A percentile compares a stretch with the other conserved stretches of the same genome.
Conservation (phyloP, 75 land plant genomes). For the Pinus tabuliformis region DNA sequence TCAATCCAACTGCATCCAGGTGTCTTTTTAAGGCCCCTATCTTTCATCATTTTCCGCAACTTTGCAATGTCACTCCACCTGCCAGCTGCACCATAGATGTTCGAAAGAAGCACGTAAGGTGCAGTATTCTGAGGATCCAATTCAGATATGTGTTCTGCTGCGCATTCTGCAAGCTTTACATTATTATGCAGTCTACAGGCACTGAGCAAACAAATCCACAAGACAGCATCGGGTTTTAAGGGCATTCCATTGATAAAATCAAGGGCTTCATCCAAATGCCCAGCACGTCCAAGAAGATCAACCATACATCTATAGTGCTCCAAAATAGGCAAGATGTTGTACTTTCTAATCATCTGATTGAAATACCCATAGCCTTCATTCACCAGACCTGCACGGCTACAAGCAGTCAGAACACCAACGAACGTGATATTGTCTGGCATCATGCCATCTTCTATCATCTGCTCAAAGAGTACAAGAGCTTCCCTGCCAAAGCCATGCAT, state of each 20-base stretch:
- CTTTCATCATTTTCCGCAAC: constrained; percentile 35
- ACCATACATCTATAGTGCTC: constrained; percentile 66
- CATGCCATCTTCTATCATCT: constrained; percentile 34
- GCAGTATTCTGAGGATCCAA: constrained; percentile 43
- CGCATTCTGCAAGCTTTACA: constrained; percentile 32
- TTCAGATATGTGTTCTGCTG: constrained; percentile 36
- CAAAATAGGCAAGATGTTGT: constrained; percentile 23
- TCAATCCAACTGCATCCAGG: constrained; percentile 66
- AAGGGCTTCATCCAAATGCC: constrained; percentile 44
- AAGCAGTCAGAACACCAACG: constrained; percentile 52
- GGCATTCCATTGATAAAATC: constrained; percentile 42
- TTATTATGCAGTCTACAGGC: constrained; percentile 43
- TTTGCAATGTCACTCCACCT: constrained; percentile 42
- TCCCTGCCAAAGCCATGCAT: constrained; percentile 33
- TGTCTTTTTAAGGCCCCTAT: constrained; percentile 28
- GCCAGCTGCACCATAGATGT: constrained; percentile 41
- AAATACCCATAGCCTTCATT: constrained; percentile 46
- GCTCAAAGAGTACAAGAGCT: constrained; percentile 34
- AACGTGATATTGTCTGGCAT: constrained; percentile 60
- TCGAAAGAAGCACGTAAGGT: constrained; percentile 47
- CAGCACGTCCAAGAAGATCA: constrained; percentile 63
- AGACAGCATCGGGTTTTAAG: constrained; percentile 25
- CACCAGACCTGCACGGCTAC: constrained; percentile 51
- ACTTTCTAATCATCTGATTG: constrained; percentile 22
- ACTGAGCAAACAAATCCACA: constrained; percentile 52